phyloP scores from a whole-genome alignment of 164 flowering plant species.

The Akebia trifoliata region DNA sequence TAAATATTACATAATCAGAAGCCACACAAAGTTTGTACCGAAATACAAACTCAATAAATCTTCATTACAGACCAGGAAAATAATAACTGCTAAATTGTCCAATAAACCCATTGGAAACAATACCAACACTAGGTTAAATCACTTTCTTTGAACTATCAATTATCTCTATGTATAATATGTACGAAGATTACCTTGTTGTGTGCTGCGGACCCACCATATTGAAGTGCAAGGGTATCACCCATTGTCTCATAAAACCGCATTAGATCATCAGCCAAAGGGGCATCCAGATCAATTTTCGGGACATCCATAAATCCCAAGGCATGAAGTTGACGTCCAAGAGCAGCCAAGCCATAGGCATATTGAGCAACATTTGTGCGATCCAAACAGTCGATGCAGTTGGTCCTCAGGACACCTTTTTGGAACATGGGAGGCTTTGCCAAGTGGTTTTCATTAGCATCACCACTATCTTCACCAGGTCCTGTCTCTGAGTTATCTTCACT shows the following conservation, averaged over 20 bases:
- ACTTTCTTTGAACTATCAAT: too few relatives aligned
- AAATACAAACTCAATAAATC: too few relatives aligned
- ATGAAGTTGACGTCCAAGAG: slow-evolving; percentile 79
- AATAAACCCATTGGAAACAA: too few relatives aligned
- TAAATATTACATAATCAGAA: not conserved
- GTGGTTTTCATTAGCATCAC: slow-evolving; percentile 18
- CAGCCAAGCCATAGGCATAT: slow-evolving; percentile 83
- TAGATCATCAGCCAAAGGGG: slow-evolving; percentile 59
- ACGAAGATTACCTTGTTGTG: slow-evolving; percentile 84
- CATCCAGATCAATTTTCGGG: slow-evolving; percentile 45
- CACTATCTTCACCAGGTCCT: slow-evolving; percentile 20
- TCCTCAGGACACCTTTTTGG: slow-evolving; percentile 84
- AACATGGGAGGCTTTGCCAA: slow-evolving; percentile 37
- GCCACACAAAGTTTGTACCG: too few relatives aligned
- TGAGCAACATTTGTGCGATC: slow-evolving; percentile 99
- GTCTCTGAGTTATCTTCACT: slow-evolving; percentile 26
- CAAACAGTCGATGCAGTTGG: slow-evolving; percentile 97
- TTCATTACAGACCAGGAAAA: too few relatives aligned
- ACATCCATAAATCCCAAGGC: slow-evolving; percentile 49
- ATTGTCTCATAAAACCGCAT: slow-evolving; percentile 76
- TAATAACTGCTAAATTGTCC: too few relatives aligned
- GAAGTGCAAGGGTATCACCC: slow-evolving; percentile 96
- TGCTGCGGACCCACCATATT: slow-evolving; percentile 98
- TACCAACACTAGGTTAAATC: too few relatives aligned
- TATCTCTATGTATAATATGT: too few relatives aligned